Conservation (phyloP, 805 yeast genomes). For the Candida boleticola region DNA sequence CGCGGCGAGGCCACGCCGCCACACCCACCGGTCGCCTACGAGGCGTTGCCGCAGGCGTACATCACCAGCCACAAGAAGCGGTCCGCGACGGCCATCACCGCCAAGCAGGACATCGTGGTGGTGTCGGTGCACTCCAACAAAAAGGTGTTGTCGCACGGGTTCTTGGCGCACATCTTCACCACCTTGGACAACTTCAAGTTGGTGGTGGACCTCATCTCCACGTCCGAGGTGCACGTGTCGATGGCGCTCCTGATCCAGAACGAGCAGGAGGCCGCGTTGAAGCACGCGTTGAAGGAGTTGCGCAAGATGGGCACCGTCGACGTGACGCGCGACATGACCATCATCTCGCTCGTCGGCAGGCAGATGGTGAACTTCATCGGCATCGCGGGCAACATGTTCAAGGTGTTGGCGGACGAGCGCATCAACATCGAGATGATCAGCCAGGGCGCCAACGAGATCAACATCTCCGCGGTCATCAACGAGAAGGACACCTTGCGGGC, state of each 20-base stretch:
- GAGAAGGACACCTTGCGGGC: conserved; percentile 83
- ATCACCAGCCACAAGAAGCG: conserved; percentile 47
- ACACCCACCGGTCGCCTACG: conserved; percentile 84
- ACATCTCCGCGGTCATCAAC: conserved; percentile 91
- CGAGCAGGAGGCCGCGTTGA: conserved; percentile 60
- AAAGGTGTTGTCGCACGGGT: conserved; percentile 90
- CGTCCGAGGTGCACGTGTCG: conserved; percentile 96
- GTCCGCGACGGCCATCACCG: conserved; percentile 93
- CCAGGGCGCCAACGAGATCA: conserved; percentile 98
- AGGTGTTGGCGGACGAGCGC: conserved; percentile 85
- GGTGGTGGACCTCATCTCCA: conserved; percentile 93
- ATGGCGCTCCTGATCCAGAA: conserved; percentile 88
- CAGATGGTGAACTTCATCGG: conserved; percentile 97
- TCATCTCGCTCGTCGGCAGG: conserved; percentile 91
- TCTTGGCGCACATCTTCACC: conserved; percentile 85
- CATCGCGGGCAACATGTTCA: conserved; percentile 95
- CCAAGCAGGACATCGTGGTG: conserved; percentile 89
- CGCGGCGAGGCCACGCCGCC: conserved; percentile 91
- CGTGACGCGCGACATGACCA: conserved; percentile 81
- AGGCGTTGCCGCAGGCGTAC: conserved; percentile 37
- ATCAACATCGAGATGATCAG: conserved; percentile 97
- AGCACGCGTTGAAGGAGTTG: conserved; percentile 75
- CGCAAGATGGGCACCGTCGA: conserved; percentile 85
- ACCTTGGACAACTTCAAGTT: conserved; percentile 78
- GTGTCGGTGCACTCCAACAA: conserved; percentile 92